A percentile compares a stretch with the other conserved stretches of the same genome.
These are phyloP conservation scores for Phaeosphaeriaceae sp. DNA, from an alignment of 2,329 filamentous ascomycete genomes.

Conservation along the genomic window DNA sequence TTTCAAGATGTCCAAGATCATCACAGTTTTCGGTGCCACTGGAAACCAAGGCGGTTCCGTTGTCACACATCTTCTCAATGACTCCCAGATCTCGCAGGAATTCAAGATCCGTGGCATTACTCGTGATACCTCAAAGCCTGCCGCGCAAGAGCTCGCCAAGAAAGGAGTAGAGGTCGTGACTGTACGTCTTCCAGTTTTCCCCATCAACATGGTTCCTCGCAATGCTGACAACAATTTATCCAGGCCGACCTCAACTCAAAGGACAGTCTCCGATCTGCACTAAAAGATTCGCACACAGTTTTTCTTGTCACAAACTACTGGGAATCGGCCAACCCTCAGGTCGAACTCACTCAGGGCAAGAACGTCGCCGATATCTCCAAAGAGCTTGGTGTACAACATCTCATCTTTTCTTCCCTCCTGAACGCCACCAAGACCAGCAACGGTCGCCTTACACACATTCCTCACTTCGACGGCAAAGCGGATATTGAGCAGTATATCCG, in stretches of 20 bases:
- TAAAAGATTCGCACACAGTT: constrained; percentile 56
- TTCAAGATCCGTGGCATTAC: constrained; percentile 61
- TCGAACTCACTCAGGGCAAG: constrained; percentile 29
- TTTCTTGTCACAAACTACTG: constrained; percentile 55
- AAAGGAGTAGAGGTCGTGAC: constrained; percentile 29
- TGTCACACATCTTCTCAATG: constrained; percentile 54
- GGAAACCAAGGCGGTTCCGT: constrained; percentile 61
- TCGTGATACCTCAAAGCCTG: constrained; percentile 47
- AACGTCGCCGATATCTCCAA: constrained; percentile 26
- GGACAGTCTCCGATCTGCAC: constrained; percentile 50
- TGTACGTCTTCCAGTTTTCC: constrained; percentile 8
- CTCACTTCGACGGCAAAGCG: constrained; percentile 66
- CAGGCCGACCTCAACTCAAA: constrained; percentile 52
- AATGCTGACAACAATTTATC: constrained; percentile 32
- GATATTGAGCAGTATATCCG: constrained; percentile 62
- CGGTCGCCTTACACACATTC: constrained; percentile 46
- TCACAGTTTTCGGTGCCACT: constrained; percentile 59
- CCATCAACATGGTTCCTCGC: too few species aligned
- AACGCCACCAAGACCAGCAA: constrained; percentile 24
- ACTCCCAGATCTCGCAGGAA: constrained; percentile 53
- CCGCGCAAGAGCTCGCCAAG: constrained; percentile 21
- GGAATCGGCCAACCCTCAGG: constrained; percentile 15
- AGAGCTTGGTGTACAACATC: constrained; percentile 20
- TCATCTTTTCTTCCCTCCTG: constrained; percentile 32
- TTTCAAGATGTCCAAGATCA: constrained; percentile 31